Evolutionary conservation across 495 filamentous ascomycete species (phyloP).

Genomic region (Bryoglossum gracile): DNA sequence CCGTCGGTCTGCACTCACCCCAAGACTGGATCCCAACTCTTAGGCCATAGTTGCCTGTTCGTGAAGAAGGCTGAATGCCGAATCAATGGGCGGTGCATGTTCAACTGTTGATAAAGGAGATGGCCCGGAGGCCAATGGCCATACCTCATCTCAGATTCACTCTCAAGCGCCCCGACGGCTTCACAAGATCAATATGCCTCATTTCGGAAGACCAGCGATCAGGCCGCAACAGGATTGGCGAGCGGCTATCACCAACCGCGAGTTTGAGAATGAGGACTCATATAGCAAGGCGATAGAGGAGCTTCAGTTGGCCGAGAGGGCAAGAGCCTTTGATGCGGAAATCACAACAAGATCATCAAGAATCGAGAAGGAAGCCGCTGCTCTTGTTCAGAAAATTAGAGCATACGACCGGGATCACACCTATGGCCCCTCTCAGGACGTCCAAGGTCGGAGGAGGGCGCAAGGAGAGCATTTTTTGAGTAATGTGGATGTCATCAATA

Average conservation of each 20-base stretch:
- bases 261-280: constrained; percentile 9
- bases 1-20: not conserved
- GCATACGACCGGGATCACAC: constrained; percentile 16
- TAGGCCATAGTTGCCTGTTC: constrained; percentile 13
- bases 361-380: constrained; percentile 17
- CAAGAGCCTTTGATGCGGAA: constrained; percentile 20
- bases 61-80: constrained; percentile 10
- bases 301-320: constrained; percentile 16
- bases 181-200: constrained; percentile 22
- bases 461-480: constrained; percentile 41
- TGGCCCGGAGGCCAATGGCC: constrained; percentile 15
- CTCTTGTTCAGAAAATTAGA: constrained; percentile 19
- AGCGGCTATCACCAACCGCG: constrained; percentile 2
- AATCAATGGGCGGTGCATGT: constrained; percentile 22
- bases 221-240: constrained; percentile 13
- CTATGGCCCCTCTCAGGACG: constrained; percentile 11
- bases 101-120: constrained; percentile 22
- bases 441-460: constrained; percentile 5
- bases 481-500: constrained; percentile 39
- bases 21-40: constrained; percentile 7
- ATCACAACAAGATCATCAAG: constrained; percentile 7
- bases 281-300: constrained; percentile 14
- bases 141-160: constrained; percentile 12
- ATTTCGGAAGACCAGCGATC: not conserved
- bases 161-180: constrained; percentile 13